Evolutionary conservation across 441 rosid genomes (phyloP), one percentile per base, ranked within the genome.

Genomic region (Isatis lusitanica): DNA sequence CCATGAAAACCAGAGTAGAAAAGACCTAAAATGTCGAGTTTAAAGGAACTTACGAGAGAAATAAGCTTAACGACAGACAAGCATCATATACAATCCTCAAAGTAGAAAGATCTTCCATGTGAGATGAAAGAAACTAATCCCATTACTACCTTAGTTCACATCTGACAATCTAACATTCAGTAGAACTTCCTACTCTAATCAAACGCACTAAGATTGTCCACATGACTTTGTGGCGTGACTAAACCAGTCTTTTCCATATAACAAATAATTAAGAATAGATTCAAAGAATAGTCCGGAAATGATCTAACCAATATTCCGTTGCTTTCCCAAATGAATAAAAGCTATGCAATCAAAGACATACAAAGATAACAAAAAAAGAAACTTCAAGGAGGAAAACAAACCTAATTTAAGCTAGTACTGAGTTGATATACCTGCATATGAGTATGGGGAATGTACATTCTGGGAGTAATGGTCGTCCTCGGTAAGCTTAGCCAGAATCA

Each of bases 391-490:
- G 36, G 51, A 51, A 70, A 48, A 46, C 42, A 56, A 62, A 64
- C 50, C 30, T 28, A 63, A 62, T 63, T 63, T 36, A 63, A 11
- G 71, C 33, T 58, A 53, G 73, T 33, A 75, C 55, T 68, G 61
- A 80, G 61, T 73, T 67, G 60, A 73, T 81, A 79, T 65, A 93
- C 99, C 97, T 80, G 92, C 89, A 83, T 95, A 93, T 44, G 99
- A 87, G 82, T 88, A 91, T 70, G 99, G 98, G 63, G 88, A 78
- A 76, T 90, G 87, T 80, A 86, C 84, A 66, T 84, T 85, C 87
- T 91, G 98, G 15, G 91, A 61, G 77, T 95, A 95, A 71, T 90
- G 95, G 76, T 93, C 80, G 43, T 95, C 99, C 74, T 93, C 97
- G 12, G 83, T 74, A 72, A 95, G 85, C 86, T 95, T 95, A 35